Evolutionary conservation across 2,329 filamentous ascomycete genomes (phyloP), one percentile per base, ranked within the genome.

Genomic region (Pseudogymnoascus verrucosus): DNA sequence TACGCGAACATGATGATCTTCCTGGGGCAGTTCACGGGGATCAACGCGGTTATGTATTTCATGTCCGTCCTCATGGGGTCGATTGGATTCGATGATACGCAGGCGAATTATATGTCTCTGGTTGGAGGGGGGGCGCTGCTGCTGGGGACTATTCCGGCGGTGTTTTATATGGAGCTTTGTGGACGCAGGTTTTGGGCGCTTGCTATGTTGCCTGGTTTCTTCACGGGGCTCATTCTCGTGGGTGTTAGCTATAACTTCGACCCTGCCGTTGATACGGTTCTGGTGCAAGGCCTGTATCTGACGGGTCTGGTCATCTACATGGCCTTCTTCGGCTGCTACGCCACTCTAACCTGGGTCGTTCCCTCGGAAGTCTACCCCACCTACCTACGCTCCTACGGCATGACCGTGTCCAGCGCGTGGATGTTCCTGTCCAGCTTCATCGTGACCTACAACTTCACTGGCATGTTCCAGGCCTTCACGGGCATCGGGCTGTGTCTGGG

Each of bases 151-250:
- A 86, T 89, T 36, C 87, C 87, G 0, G 87, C 86, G 0, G 84
- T 88, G 63, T 80, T 89, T 71, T 83, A 83, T 67, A 91, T 91
- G 88, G 88, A 91, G 70, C 82, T 79, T 2, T 90, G 86, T 60
- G 88, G 88, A 11, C 85, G 88, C 21, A 84, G 88, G 3, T 90
- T 90, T 80, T 90, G 88, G 88, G 88, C 87, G 34, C 88, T 86
- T 66, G 80, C 80, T 4, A 90, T 89, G 83, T 77, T 91, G 42
- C 87, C 87, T 0, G 85, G 87, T 0, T 90, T 90, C 79, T 88
- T 90, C 69, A 72, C 90, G 51, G 88, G 88, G 14, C 78, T 90
- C 0, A 74, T 89, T 8, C 77, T 90, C 23, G 86, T 90, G 65
- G 88, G 87, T 4, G 75, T 80, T 16, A 84, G 82, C 51, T 89